Percentiles rank a stretch among this genome's conserved stretches.
Conservation (phyloP, 169 alveolate species). For the Ichthyophthirius multifiliis region DNA sequence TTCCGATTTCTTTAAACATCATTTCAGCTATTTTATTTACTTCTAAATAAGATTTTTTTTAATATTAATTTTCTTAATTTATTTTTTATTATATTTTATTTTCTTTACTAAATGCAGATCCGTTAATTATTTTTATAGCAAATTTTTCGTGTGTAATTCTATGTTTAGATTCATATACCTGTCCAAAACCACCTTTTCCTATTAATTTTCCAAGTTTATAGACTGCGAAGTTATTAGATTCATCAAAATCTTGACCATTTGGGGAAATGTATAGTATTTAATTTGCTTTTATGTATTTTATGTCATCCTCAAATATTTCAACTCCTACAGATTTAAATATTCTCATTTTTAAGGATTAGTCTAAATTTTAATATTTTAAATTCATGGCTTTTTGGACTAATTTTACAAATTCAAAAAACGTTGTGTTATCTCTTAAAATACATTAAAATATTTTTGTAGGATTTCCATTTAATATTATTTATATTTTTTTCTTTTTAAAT, state of each 20-base stretch:
- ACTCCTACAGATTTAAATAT: slow-evolving; percentile 15
- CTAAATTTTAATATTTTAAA: neutral
- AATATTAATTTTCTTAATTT: too few relatives aligned
- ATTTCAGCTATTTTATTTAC: neutral
- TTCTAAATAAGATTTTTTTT: neutral
- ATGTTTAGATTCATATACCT: slow-evolving; percentile 3
- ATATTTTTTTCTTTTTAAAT: neutral
- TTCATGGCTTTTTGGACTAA: neutral
- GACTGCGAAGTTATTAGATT: neutral
- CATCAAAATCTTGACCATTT: slow-evolving; percentile 5
- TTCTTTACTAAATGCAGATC: slow-evolving; percentile 2
- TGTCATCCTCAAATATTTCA: slow-evolving; percentile 10
- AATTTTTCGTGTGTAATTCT: slow-evolving; percentile 7
- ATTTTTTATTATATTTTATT: neutral
- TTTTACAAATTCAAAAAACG: neutral
- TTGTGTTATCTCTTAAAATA: neutral
- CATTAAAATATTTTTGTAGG: neutral
- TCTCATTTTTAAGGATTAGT: neutral
- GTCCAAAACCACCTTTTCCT: slow-evolving; percentile 32
- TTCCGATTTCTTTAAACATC: slow-evolving; percentile 17
- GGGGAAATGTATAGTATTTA: slow-evolving; percentile 11
- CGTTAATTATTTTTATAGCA: slow-evolving; percentile 19
- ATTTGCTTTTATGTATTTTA: neutral
- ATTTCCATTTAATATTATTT: neutral
- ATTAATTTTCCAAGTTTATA: neutral